Conservation (phyloP, 768 basidiomycete species). For the Lentinula lateritia region DNA sequence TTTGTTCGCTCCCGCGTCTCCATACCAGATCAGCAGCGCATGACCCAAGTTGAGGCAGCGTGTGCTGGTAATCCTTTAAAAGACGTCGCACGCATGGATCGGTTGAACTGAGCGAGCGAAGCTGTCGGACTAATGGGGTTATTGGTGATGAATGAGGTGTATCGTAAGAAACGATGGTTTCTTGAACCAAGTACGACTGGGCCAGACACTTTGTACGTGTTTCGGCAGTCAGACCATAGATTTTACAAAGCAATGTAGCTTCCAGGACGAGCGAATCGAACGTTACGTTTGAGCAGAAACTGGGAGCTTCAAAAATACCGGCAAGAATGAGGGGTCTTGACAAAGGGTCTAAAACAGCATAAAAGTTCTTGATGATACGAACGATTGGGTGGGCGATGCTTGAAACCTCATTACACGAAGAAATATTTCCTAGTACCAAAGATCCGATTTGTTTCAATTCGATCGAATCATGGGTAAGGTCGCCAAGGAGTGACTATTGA, state of each 20-base stretch:
- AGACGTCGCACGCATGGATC: conserved; percentile 28
- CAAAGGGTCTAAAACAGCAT: not conserved
- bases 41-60: conserved; percentile 50
- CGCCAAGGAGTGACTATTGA: not conserved
- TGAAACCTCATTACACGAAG: not conserved
- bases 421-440: not conserved
- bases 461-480: not conserved
- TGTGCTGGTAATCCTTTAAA: conserved; percentile 41
- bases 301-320: conserved; percentile 30
- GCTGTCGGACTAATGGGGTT: conserved; percentile 38
- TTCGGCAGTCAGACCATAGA: conserved; percentile 29
- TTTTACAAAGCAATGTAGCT: conserved; percentile 30
- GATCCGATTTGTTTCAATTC: not conserved
- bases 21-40: conserved; percentile 71
- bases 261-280: conserved; percentile 33
- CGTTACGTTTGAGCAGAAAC: conserved; percentile 37
- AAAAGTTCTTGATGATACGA: not conserved
- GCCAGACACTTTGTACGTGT: conserved; percentile 25
- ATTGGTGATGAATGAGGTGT: conserved; percentile 24
- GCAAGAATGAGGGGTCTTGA: conserved; percentile 6
- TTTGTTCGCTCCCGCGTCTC: conserved; percentile 39
- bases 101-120: conserved; percentile 39
- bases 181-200: conserved; percentile 36
- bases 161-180: conserved; percentile 54
- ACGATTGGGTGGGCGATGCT: not conserved